Percentiles rank a stretch among this genome's conserved stretches.
These are phyloP conservation scores for Lasiosphaeris hirsuta DNA, from an alignment of 495 filamentous ascomycete genomes.

Conservation along the genomic window DNA sequence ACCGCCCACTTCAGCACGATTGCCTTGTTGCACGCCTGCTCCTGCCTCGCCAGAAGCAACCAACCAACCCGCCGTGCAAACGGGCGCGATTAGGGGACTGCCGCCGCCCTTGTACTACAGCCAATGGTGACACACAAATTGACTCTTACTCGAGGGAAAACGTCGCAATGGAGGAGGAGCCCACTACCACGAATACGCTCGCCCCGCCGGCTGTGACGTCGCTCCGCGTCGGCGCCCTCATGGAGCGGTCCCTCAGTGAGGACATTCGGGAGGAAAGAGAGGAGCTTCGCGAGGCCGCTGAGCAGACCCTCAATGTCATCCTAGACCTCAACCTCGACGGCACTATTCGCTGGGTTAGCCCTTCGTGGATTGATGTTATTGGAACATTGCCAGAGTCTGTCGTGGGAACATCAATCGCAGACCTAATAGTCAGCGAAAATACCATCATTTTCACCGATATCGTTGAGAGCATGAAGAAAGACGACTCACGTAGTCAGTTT, in stretches of 20 bases:
- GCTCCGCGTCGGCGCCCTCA: slow-evolving; percentile 46
- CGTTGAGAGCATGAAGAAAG: slow-evolving; percentile 82
- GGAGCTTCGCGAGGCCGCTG: slow-evolving; percentile 90
- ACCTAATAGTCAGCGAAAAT: slow-evolving; percentile 72
- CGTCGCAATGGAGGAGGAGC: slow-evolving; percentile 43
- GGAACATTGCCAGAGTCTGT: slow-evolving; percentile 73
- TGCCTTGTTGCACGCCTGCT: not conserved
- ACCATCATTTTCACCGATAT: slow-evolving; percentile 74
- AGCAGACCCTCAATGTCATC: slow-evolving; percentile 94
- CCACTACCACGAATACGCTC: slow-evolving; percentile 33
- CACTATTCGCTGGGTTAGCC: slow-evolving; percentile 89
- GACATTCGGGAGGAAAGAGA: slow-evolving; percentile 70
- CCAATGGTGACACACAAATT: slow-evolving; percentile 22
- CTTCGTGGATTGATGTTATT: slow-evolving; percentile 93
- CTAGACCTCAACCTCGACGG: slow-evolving; percentile 87
- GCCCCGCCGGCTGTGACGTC: slow-evolving; percentile 47
- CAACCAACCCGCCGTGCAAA: not conserved
- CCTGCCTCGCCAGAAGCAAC: not conserved
- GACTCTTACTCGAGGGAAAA: slow-evolving; percentile 12
- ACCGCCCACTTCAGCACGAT: not conserved
- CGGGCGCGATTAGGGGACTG: slow-evolving; percentile 9
- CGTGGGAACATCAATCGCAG: slow-evolving; percentile 71
- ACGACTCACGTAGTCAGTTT: slow-evolving; percentile 89
- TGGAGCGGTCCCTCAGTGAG: slow-evolving; percentile 53
- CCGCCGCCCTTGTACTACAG: not conserved